Base-by-base conservation (phyloP, 768 basidiomycete species). In the Russula foetens region DNA sequence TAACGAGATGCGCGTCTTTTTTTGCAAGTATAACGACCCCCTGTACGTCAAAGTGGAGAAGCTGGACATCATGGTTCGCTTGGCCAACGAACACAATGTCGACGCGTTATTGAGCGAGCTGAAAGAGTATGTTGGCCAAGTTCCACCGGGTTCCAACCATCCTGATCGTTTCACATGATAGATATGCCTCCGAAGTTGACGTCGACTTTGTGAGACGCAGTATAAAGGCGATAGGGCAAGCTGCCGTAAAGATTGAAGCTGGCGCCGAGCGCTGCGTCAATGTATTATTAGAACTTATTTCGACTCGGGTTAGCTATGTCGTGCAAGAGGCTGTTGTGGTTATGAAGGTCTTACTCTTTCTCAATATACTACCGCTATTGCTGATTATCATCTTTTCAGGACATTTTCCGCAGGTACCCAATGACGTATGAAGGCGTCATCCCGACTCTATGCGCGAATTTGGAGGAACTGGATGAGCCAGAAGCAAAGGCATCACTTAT, bases 21-120 rank as follows among this genome's bases (percentile, higher is more conserved):
- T 98, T 79, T 98, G 96, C 84, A 99, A 99, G 73, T 98, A 99
- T 75, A 98, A 98, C 69, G 96, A 99, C 69, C 96, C 96, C 6
- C 76, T 96, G n/a, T 99, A 98, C 69, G 95, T 98, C 71, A 99
- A 99, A 73, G 84, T 98, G 54, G 97, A 98, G 73, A 98, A 99
- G 74, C 75, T 99, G 66, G 97, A 98, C 67, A 97, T 98, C 70
- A 99, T 99, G 97, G 90, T 98, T 53, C 81, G 92, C 57, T 76
- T 99, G 58, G 94, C 92, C 14, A 81, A 79, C 23, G 96, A 98
- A 63, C 85, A 82, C 72, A 99, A 98, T 67, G 91, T 96, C 1
- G 94, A 98, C 74, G 92, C 94, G 8, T 77, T 98, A 53, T 73
- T 99, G 69, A 96, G 93, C 69, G 97, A 99, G 71, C 73, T 99